phyloP scores from a whole-genome alignment of 1,284 basidiomycete species.

The Phaffia rhodozyma region DNA sequence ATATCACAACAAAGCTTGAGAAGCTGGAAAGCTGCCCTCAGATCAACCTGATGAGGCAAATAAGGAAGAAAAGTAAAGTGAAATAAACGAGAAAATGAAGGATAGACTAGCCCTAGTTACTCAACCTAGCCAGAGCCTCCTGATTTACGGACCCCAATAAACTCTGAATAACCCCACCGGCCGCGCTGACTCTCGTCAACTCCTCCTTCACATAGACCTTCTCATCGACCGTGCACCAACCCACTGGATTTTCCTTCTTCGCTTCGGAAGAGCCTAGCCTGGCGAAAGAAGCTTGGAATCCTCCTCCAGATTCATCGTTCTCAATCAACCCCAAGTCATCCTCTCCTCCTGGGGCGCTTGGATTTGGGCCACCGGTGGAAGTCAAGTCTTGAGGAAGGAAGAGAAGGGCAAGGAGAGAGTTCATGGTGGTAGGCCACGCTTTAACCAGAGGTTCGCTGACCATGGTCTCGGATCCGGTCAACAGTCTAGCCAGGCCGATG shows the following conservation, averaged over 20 bases:
- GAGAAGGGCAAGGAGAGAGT: conserved; percentile 66
- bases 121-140: too few species aligned
- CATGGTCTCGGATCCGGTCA: conserved; percentile 62
- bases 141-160: too few species aligned
- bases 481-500: conserved; percentile 68
- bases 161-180: too few species aligned
- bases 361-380: conserved; percentile 25
- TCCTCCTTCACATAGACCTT: conserved; percentile 11
- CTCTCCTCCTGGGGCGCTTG: conserved; percentile 36
- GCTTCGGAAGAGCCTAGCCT: conserved; percentile 65
- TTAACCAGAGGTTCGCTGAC: conserved; percentile 50
- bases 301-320: conserved; percentile 52
- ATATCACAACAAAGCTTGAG: too few species aligned
- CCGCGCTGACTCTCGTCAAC: not conserved
- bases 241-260: conserved; percentile 34
- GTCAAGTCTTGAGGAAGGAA: conserved; percentile 56
- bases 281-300: conserved; percentile 89
- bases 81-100: too few species aligned
- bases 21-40: too few species aligned
- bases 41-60: too few species aligned
- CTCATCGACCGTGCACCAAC: conserved; percentile 28
- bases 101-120: too few species aligned
- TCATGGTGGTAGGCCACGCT: conserved; percentile 57
- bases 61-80: too few species aligned
- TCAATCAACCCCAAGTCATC: conserved; percentile 58